A percentile compares a stretch with the other conserved stretches of the same genome.
These are phyloP conservation scores for Trichoderma hamatum DNA, from an alignment of 2,329 filamentous ascomycete species.

Conservation along the genomic window DNA sequence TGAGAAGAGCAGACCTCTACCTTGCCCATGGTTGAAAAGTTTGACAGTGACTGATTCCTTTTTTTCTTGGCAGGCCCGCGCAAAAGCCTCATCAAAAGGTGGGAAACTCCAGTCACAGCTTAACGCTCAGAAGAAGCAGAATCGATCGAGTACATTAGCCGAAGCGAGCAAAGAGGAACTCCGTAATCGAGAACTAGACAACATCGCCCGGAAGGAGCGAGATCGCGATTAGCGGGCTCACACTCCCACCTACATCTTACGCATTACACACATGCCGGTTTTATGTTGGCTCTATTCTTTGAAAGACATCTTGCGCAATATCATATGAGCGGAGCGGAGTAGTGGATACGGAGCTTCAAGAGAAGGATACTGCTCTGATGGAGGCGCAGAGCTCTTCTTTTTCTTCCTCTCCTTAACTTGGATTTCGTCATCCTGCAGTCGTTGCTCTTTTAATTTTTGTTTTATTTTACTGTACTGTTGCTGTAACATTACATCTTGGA, in stretches of 20 bases:
- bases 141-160: slow-evolving; percentile 67
- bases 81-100: slow-evolving; percentile 58
- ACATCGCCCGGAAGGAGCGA: slow-evolving; percentile 45
- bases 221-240: slow-evolving; percentile 39
- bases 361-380: neutral
- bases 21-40: neutral
- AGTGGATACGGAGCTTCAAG: neutral
- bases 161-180: slow-evolving; percentile 69
- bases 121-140: slow-evolving; percentile 75
- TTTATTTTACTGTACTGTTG: neutral
- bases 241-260: neutral
- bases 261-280: neutral
- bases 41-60: neutral
- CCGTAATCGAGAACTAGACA: slow-evolving; percentile 68
- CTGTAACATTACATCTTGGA: slow-evolving; percentile 3
- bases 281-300: neutral
- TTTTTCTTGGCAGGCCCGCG: slow-evolving; percentile 56
- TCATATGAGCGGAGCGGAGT: neutral
- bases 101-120: slow-evolving; percentile 73
- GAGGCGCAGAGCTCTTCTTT: neutral
- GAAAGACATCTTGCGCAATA: neutral
- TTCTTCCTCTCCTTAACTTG: neutral
- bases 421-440: neutral
- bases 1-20: slow-evolving; percentile 46
- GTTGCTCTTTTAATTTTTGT: neutral